phyloP scores from a whole-genome alignment of 192 early-diverging fungal species.

The Helicostylum pulchrum region DNA sequence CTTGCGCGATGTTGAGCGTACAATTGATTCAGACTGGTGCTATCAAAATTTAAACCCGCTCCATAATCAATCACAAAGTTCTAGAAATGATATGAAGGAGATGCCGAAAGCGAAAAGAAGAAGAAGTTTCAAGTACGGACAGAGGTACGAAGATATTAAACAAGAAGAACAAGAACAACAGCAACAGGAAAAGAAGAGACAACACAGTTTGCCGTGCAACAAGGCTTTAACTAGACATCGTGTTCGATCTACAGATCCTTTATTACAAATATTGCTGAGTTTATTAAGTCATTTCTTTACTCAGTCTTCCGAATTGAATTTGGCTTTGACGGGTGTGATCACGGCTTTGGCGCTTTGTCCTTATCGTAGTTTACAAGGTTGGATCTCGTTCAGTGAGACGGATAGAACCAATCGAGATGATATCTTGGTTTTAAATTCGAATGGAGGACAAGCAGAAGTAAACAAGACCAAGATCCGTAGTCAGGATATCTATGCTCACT shows the following conservation, averaged over 20 bases:
- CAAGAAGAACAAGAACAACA: slow-evolving; percentile 8
- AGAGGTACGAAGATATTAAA: slow-evolving; percentile 34
- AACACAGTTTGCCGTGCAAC: slow-evolving; percentile 25
- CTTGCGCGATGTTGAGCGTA: slow-evolving; percentile 48
- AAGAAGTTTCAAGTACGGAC: slow-evolving; percentile 52
- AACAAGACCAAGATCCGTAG: slow-evolving; percentile 23
- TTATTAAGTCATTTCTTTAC: slow-evolving; percentile 78
- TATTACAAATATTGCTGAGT: slow-evolving; percentile 64
- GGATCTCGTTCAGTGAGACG: slow-evolving; percentile 51
- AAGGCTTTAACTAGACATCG: slow-evolving; percentile 38
- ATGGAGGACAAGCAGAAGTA: neutral
- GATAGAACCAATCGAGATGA: slow-evolving; percentile 42
- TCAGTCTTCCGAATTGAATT: slow-evolving; percentile 83
- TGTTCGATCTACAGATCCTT: slow-evolving; percentile 51
- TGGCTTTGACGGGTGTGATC: slow-evolving; percentile 88
- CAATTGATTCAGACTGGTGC: slow-evolving; percentile 48
- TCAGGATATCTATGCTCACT: slow-evolving; percentile 39
- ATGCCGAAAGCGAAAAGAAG: slow-evolving; percentile 35
- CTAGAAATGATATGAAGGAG: slow-evolving; percentile 21
- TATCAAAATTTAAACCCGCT: slow-evolving; percentile 41
- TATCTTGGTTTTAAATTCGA: slow-evolving; percentile 27
- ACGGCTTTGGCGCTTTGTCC: slow-evolving; percentile 79
- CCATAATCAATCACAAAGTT: neutral
- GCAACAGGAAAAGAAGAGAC: neutral
- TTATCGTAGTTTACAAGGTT: slow-evolving; percentile 71